A percentile compares a stretch with the other conserved stretches of the same genome.
These are phyloP conservation scores for Diaporthe citrichinensis DNA, from an alignment of 2,329 filamentous ascomycete species.

Conservation along the genomic window DNA sequence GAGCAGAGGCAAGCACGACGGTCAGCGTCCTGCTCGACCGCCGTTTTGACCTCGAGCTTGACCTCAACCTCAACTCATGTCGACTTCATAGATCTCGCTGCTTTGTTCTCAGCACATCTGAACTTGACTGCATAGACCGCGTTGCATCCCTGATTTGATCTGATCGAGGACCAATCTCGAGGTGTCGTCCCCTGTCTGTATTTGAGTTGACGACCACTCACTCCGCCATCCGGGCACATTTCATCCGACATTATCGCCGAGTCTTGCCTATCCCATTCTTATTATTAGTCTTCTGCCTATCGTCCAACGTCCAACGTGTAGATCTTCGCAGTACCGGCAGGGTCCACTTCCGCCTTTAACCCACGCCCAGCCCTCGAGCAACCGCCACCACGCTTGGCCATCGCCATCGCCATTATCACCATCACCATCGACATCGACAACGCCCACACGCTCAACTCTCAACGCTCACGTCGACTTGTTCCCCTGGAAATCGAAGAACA, in stretches of 20 bases:
- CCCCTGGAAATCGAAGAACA: neutral
- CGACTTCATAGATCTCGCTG: neutral
- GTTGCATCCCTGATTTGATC: neutral
- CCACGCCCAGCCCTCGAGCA: neutral
- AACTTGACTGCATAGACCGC: neutral
- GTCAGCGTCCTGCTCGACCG: neutral
- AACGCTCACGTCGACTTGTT: neutral
- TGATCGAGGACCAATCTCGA: neutral
- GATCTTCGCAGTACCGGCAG: neutral
- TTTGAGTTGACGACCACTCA: neutral
- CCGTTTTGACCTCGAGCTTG: neutral
- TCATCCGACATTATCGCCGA: conserved; percentile 10
- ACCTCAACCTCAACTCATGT: neutral
- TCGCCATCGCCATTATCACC: neutral
- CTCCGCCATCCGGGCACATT: conserved; percentile 11
- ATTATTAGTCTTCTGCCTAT: neutral
- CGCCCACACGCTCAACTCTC: no score
- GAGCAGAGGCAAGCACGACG: neutral
- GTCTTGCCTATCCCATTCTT: neutral
- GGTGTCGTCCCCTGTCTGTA: neutral
- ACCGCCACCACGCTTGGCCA: neutral
- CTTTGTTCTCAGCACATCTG: neutral
- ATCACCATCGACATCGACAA: neutral
- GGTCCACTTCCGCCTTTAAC: neutral
- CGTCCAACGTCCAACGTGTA: conserved; percentile 16